A percentile compares a stretch with the other conserved stretches of the same genome.
These are phyloP conservation scores for Tubosaeta sp. DNA, from an alignment of 768 basidiomycete genomes.

Conservation along the genomic window DNA sequence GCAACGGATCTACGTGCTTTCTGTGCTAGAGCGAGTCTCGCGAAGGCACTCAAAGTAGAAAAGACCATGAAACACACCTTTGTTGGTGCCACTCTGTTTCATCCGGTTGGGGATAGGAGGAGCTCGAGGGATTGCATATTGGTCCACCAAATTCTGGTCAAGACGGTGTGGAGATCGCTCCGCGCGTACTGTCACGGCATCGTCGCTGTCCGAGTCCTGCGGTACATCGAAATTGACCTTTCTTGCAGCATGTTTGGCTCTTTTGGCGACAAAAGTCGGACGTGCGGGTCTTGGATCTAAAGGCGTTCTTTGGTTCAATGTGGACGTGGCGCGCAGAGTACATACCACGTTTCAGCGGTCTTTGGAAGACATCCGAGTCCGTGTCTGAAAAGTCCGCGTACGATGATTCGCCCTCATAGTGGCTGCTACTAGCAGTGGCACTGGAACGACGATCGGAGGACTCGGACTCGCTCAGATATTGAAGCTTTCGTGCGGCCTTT, in stretches of 20 bases:
- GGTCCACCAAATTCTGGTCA: background rate
- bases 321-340: background rate
- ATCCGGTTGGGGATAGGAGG: background rate
- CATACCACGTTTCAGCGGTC: conserved; percentile 2
- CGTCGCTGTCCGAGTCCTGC: conserved; percentile 12
- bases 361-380: conserved; percentile 6
- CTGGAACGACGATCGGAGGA: conserved; percentile 5
- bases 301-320: background rate
- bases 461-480: background rate
- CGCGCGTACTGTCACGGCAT: conserved; percentile 8
- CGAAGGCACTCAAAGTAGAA: background rate
- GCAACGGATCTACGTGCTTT: background rate
- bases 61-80: conserved; percentile 1
- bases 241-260: background rate
- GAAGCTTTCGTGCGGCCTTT: conserved; percentile 18
- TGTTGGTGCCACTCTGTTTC: conserved; percentile 2
- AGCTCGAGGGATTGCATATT: background rate
- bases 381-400: conserved; percentile 12
- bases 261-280: background rate
- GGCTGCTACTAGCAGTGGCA: background rate
- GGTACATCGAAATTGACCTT: conserved; percentile 15
- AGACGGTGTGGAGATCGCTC: conserved; percentile 2
- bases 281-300: conserved; percentile 2
- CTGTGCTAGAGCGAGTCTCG: conserved; percentile 6
- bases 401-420: conserved; percentile 8